These are phyloP conservation scores for Rubus idaeus DNA, from an alignment of 306 rosid species.

Conservation along the genomic window DNA sequence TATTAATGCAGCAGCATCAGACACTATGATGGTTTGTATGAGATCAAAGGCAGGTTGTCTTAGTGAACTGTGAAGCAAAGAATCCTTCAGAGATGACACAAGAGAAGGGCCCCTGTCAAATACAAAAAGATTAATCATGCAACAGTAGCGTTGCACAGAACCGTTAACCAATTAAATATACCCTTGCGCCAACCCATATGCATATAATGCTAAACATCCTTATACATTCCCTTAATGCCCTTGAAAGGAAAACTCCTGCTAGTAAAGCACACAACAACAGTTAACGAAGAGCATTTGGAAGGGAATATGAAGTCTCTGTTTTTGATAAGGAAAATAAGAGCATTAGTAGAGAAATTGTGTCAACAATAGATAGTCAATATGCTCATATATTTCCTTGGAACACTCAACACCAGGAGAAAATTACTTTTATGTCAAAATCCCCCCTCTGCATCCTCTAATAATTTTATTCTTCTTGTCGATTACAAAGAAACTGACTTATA, in stretches of 20 bases:
- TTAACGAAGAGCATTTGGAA: background rate
- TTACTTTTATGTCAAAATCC: background rate
- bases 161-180: slow-evolving; percentile 14
- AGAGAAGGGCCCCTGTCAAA: slow-evolving; percentile 93
- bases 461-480: background rate
- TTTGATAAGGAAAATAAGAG: background rate
- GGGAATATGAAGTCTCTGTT: background rate
- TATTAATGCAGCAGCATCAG: slow-evolving; percentile 84
- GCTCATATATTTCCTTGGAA: slow-evolving; percentile 2
- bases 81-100: slow-evolving; percentile 87
- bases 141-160: slow-evolving; percentile 25
- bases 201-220: background rate
- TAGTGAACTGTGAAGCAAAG: slow-evolving; percentile 81
- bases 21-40: slow-evolving; percentile 69
- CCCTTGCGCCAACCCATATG: slow-evolving; percentile 11
- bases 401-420: background rate
- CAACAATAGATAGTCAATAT: background rate
- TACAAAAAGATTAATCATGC: slow-evolving; percentile 31
- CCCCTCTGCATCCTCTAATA: background rate
- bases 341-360: background rate
- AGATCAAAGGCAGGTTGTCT: slow-evolving; percentile 99
- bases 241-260: background rate
- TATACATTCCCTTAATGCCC: background rate
- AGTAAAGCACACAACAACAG: background rate
- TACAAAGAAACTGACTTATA: background rate